phyloP scores from a whole-genome alignment of 495 filamentous ascomycete genomes.

The Tuber indicum region DNA sequence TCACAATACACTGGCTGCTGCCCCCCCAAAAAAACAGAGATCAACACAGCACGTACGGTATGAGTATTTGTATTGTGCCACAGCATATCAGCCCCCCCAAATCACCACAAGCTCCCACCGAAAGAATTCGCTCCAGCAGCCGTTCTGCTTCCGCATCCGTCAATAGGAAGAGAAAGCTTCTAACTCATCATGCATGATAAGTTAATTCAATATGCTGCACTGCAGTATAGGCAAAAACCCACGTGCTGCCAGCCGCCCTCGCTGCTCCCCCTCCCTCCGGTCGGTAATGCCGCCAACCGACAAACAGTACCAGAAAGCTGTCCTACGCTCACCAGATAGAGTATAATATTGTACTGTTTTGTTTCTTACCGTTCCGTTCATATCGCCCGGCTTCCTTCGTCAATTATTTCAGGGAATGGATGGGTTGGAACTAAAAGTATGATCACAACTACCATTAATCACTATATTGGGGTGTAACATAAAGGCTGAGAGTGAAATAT shows the following conservation, averaged over 20 bases:
- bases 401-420: background rate
- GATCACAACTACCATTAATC: no score
- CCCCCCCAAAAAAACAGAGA: background rate
- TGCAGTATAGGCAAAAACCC: background rate
- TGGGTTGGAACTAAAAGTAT: no score
- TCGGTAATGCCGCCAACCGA: background rate
- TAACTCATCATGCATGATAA: background rate
- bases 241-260: background rate
- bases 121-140: background rate
- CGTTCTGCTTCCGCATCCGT: background rate
- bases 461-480: no score
- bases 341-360: background rate
- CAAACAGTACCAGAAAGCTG: background rate
- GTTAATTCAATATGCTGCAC: background rate
- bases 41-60: background rate
- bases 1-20: background rate
- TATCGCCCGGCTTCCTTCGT: background rate
- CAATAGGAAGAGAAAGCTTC: background rate
- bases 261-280: background rate
- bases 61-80: background rate
- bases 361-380: background rate
- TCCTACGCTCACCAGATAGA: background rate
- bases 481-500: no score
- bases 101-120: background rate
- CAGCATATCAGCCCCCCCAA: background rate